Conservation (phyloP, 768 basidiomycete species). For the Boletus edulis region DNA sequence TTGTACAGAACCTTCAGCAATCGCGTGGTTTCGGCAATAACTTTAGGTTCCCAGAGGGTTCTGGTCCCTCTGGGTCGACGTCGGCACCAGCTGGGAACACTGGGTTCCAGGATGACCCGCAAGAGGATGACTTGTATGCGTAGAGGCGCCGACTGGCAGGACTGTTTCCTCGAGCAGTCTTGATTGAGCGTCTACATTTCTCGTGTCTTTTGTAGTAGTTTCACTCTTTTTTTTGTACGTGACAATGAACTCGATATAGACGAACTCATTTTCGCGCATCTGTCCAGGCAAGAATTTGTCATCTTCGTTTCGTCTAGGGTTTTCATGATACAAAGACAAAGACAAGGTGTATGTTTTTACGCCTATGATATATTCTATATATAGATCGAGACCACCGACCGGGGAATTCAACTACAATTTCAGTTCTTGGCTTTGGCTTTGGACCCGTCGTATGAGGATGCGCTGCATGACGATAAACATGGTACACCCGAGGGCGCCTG, state of each 20-base stretch:
- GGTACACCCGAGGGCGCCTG: slow-evolving; percentile 20
- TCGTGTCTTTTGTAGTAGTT: slow-evolving; percentile 4
- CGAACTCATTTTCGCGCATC: neutral
- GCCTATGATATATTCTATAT: neutral
- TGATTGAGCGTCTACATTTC: neutral
- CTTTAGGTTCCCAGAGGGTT: slow-evolving; percentile 97
- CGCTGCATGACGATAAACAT: slow-evolving; percentile 28
- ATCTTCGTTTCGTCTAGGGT: too few species aligned
- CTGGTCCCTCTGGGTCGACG: slow-evolving; percentile 33
- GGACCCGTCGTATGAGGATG: slow-evolving; percentile 16
- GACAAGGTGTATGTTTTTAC: too few species aligned
- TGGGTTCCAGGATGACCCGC: slow-evolving; percentile 80
- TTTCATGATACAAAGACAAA: too few species aligned
- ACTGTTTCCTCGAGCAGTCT: neutral
- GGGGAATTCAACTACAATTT: neutral
- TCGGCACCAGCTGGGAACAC: slow-evolving; percentile 59
- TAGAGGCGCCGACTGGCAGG: slow-evolving; percentile 28
- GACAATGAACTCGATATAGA: slow-evolving; percentile 13
- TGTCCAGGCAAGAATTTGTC: too few species aligned
- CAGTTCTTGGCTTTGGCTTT: neutral
- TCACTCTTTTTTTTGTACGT: neutral
- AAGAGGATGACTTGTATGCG: slow-evolving; percentile 91
- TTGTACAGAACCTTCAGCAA: slow-evolving; percentile 78
- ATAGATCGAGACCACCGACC: neutral
- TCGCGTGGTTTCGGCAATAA: slow-evolving; percentile 89